Evolutionary conservation across 1,284 basidiomycete genomes (phyloP).

Genomic region (Entoloma clypeatum): DNA sequence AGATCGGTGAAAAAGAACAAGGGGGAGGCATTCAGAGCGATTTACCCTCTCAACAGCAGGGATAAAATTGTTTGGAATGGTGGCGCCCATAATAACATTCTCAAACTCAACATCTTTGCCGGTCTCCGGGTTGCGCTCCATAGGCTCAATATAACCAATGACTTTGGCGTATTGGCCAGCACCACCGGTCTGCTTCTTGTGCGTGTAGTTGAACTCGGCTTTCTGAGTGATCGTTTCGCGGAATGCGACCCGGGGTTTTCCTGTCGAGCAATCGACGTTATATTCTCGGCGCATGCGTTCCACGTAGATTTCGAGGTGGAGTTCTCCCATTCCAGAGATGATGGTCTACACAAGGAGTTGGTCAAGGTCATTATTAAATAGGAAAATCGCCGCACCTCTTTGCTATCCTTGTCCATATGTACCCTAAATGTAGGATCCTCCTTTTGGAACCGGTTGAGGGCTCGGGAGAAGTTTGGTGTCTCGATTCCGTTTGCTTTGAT

Average conservation of each 20-base stretch:
- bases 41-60: constrained; percentile 91
- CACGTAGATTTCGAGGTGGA: constrained; percentile 99
- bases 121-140: constrained; percentile 70
- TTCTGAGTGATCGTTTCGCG: constrained; percentile 88
- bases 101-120: constrained; percentile 89
- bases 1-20: background rate
- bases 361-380: background rate
- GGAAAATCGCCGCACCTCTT: constrained; percentile 62
- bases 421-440: constrained; percentile 99
- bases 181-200: constrained; percentile 99
- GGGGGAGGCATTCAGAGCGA: constrained; percentile 1
- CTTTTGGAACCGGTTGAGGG: constrained; percentile 97
- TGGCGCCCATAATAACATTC: constrained; percentile 88
- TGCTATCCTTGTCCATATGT: constrained; percentile 90
- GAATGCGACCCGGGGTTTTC: constrained; percentile 96
- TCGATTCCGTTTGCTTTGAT: constrained; percentile 92
- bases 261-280: constrained; percentile 90
- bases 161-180: constrained; percentile 96
- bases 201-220: constrained; percentile 87
- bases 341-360: constrained; percentile 69
- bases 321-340: constrained; percentile 99
- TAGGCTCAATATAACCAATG: constrained; percentile 89
- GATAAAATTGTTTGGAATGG: constrained; percentile 89
- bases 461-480: constrained; percentile 94
- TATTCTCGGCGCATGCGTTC: constrained; percentile 99